Evolutionary conservation across 352 stramenopile species (phyloP).

Genomic region (Phytopythium cucurbitacearum): DNA sequence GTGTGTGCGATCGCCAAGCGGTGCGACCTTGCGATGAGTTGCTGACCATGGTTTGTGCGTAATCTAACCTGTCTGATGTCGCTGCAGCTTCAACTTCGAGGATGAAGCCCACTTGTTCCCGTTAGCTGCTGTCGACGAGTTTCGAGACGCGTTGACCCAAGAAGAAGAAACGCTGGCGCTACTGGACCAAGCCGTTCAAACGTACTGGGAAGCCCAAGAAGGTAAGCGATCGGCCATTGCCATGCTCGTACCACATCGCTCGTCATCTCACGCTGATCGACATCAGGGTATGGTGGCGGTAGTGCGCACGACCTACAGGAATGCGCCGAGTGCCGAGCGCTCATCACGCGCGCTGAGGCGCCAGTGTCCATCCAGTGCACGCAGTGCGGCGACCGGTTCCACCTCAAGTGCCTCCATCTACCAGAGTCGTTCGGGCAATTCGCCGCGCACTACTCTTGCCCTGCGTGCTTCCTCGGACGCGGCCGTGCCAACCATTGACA

Average conservation of each 20-base stretch:
- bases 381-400: constrained; percentile 38
- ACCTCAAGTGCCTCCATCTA: constrained; percentile 51
- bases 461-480: constrained; percentile 54
- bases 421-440: constrained; percentile 58
- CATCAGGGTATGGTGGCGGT: constrained; percentile 2
- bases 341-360: constrained; percentile 24
- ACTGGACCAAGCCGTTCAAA: constrained; percentile 34
- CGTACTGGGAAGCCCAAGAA: constrained; percentile 26
- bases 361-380: constrained; percentile 41
- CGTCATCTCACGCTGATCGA: background rate
- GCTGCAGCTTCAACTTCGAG: constrained; percentile 42
- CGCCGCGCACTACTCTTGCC: constrained; percentile 52
- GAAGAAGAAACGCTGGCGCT: constrained; percentile 26
- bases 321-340: constrained; percentile 36
- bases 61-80: background rate
- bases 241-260: background rate
- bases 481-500: constrained; percentile 1
- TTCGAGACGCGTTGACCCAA: constrained; percentile 22
- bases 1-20: constrained; percentile 39
- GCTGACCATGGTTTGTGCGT: too few relatives aligned
- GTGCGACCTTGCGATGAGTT: constrained; percentile 14
- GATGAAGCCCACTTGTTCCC: constrained; percentile 69
- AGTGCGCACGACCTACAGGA: constrained; percentile 2
- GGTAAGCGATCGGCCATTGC: constrained; percentile 8
- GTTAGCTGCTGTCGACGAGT: constrained; percentile 32